A percentile compares a stretch with the other conserved stretches of the same genome.
These are phyloP conservation scores for Lipomyces anomalus DNA, from an alignment of 805 yeast genomes.

Conservation along the genomic window DNA sequence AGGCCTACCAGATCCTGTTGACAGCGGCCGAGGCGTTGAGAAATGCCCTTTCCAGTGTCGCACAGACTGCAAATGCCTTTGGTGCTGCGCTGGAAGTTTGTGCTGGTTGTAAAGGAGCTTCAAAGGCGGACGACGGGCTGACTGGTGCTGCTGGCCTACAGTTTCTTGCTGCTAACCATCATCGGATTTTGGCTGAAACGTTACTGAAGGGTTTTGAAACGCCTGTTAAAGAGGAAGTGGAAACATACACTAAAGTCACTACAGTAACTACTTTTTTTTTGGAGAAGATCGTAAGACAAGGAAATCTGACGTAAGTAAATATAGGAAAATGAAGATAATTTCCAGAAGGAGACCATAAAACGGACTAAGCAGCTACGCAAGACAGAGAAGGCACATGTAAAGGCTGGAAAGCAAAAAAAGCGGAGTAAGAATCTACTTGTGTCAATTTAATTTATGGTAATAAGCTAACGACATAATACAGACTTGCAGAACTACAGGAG, in stretches of 20 bases:
- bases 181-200: conserved; percentile 58
- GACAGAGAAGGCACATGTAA: conserved; percentile 57
- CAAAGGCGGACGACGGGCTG: conserved; percentile 55
- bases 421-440: too few species aligned
- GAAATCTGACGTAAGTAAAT: conserved; percentile 35
- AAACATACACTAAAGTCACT: conserved; percentile 39
- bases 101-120: conserved; percentile 59
- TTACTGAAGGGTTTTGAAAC: conserved; percentile 50
- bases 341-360: conserved; percentile 48
- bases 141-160: conserved; percentile 72
- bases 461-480: too few species aligned
- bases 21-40: conserved; percentile 45
- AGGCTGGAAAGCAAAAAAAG: conserved; percentile 52
- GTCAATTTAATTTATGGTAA: too few species aligned
- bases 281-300: conserved; percentile 35
- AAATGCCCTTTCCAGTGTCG: conserved; percentile 42
- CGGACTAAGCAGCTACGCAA: conserved; percentile 49
- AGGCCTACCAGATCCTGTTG: conserved; percentile 45
- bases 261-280: not conserved
- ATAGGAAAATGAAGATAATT: conserved; percentile 45
- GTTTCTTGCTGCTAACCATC: conserved; percentile 69
- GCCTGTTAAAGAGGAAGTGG: conserved; percentile 46
- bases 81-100: conserved; percentile 64
- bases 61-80: conserved; percentile 62
- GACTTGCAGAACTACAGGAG: conserved; percentile 62